These are phyloP conservation scores for Penicillium paradoxum DNA, from an alignment of 495 filamentous ascomycete genomes.

Conservation along the genomic window DNA sequence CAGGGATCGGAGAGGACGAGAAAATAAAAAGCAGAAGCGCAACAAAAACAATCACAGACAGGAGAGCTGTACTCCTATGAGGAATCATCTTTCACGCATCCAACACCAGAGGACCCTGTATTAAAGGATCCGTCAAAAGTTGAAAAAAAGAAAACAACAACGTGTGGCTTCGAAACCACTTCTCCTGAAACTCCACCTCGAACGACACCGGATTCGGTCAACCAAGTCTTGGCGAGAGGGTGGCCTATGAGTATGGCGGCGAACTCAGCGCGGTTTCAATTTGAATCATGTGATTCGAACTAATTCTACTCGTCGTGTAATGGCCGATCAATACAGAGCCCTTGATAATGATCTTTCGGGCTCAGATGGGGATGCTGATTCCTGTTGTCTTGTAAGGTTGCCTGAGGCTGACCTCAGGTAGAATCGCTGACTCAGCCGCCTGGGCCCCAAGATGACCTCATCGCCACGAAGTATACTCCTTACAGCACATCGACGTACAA, in stretches of 20 bases:
- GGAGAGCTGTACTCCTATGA: slow-evolving; percentile 39
- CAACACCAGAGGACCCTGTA: slow-evolving; percentile 5
- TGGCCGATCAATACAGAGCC: no score
- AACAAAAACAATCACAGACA: slow-evolving; percentile 41
- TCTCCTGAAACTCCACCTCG: slow-evolving; percentile 13
- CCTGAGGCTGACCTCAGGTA: no score
- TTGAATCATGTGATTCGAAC: neutral
- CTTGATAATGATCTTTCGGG: no score
- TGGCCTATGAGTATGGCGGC: neutral
- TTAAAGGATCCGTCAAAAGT: neutral
- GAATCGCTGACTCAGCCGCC: no score
- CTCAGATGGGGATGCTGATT: no score
- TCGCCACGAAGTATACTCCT: no score
- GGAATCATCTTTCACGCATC: slow-evolving; percentile 34
- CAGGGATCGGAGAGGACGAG: slow-evolving; percentile 36
- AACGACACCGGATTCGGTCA: slow-evolving; percentile 14
- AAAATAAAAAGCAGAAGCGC: slow-evolving; percentile 44
- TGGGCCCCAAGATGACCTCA: no score
- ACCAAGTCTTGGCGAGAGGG: slow-evolving; percentile 7
- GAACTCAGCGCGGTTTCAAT: neutral
- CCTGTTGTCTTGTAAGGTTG: no score
- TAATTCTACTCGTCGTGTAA: neutral
- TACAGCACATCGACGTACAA: no score
- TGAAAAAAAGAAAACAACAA: neutral
- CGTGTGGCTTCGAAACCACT: slow-evolving; percentile 7